A percentile compares a stretch with the other conserved stretches of the same genome.
Conservation (phyloP, 1,284 basidiomycete genomes). For the Naganishia albida region DNA sequence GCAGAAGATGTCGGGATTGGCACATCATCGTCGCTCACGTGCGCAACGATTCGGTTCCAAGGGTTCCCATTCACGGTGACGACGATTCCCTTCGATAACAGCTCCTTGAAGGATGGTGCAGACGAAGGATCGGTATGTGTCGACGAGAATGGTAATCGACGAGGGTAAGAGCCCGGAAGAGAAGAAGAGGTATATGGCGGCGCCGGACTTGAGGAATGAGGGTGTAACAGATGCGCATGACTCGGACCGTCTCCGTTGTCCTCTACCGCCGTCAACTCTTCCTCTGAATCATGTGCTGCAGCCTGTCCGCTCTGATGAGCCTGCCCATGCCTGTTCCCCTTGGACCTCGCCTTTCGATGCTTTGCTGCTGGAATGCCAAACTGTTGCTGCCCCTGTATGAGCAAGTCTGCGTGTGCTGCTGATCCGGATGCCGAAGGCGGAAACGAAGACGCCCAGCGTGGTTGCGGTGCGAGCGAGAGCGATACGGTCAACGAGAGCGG, state of each 20-base stretch:
- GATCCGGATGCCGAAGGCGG: conserved; percentile 7
- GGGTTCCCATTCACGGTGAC: conserved; percentile 52
- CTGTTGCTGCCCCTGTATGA: conserved; percentile 25
- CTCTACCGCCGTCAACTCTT: conserved; percentile 44
- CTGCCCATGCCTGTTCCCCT: conserved; percentile 9
- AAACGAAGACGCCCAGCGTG: conserved; percentile 13
- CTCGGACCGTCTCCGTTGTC: conserved; percentile 40
- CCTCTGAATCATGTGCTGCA: conserved; percentile 36
- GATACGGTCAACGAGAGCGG: conserved; percentile 53
- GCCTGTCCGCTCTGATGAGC: not conserved
- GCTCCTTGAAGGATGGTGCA: conserved; percentile 49
- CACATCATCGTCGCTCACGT: conserved; percentile 48
- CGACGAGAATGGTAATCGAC: conserved; percentile 25
- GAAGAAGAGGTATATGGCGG: conserved; percentile 30
- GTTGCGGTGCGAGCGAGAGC: conserved; percentile 45
- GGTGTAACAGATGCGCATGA: not conserved
- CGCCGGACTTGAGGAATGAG: not conserved
- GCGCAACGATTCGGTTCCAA: conserved; percentile 53
- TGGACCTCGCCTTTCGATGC: conserved; percentile 22
- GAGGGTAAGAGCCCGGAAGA: conserved; percentile 27
- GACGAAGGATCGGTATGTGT: conserved; percentile 17
- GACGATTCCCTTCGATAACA: conserved; percentile 52
- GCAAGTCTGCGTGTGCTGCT: conserved; percentile 12
- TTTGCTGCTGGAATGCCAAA: conserved; percentile 16
- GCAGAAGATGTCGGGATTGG: conserved; percentile 15